These are phyloP conservation scores for Colletotrichum falcatum DNA, from an alignment of 2,329 filamentous ascomycete species.

Conservation along the genomic window DNA sequence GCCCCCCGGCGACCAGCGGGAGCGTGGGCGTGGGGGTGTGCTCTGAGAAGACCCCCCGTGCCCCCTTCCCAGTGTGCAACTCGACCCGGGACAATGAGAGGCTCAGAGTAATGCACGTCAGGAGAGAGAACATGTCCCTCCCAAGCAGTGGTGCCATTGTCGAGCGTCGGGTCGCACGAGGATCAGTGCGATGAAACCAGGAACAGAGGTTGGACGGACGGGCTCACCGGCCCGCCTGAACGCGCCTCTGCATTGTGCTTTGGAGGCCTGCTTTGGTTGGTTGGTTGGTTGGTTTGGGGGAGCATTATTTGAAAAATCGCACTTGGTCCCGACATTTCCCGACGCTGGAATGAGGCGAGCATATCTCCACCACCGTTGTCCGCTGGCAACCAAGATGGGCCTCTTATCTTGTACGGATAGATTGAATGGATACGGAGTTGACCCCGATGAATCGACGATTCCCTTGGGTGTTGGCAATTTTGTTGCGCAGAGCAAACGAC, in stretches of 20 bases:
- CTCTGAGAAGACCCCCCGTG: too few species aligned
- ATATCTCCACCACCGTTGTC: background rate
- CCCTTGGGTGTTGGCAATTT: background rate
- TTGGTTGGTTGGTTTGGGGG: background rate
- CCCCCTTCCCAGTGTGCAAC: too few species aligned
- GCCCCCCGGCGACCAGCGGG: slow-evolving; percentile 32
- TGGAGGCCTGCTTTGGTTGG: slow-evolving; percentile 6
- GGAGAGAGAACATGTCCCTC: slow-evolving; percentile 12
- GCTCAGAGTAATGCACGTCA: slow-evolving; percentile 26
- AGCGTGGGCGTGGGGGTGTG: slow-evolving; percentile 24
- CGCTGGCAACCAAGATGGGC: slow-evolving; percentile 6
- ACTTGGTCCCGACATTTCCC: slow-evolving; percentile 28
- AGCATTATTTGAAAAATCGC: slow-evolving; percentile 2
- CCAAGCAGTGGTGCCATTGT: slow-evolving; percentile 34
- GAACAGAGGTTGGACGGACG: slow-evolving; percentile 33
- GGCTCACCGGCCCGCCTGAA: background rate
- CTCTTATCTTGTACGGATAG: too few species aligned
- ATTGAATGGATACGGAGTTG: slow-evolving; percentile 40
- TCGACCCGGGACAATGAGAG: background rate
- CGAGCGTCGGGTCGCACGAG: slow-evolving; percentile 31
- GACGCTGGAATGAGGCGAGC: slow-evolving; percentile 28
- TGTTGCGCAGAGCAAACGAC: background rate
- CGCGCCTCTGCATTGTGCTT: background rate
- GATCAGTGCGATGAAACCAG: slow-evolving; percentile 35
- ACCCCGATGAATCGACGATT: slow-evolving; percentile 1